Evolutionary conservation across 305 asterid species (phyloP), one percentile per base, ranked within the genome.

Genomic region (Solanum aculeatissimum): DNA sequence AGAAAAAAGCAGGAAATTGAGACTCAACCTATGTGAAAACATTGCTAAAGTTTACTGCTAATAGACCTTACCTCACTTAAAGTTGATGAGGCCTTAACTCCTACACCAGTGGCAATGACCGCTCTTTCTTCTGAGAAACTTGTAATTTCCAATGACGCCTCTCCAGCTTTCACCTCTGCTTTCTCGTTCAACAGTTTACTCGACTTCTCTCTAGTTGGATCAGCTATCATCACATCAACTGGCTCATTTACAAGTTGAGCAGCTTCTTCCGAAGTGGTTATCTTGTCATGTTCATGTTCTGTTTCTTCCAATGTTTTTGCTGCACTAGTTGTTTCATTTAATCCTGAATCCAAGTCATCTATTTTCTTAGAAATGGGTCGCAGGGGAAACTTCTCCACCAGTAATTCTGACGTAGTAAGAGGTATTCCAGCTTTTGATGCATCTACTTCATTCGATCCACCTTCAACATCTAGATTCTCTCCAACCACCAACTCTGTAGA

Each of bases 351-450:
- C 85, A 86, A 69, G 74, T 74, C 85, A 77, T 85, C 75, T 80
- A 86, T 75, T 72, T 86, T 82, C 84, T 57, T 85, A 51, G 92
- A 84, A 75, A 93, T 84, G 19, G 98, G 94, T 85, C 90, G 87
- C 58, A 91, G 49, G 6, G 98, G 98, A 89, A 95, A 95, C 74
- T 87, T 93, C 89, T 97, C 99, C 87, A 95, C 98, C 15, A 86
- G 88, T 83, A 91, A 87, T 80, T 89, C 90, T 21, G 92, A 80
- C 62, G 80, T 88, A 27, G n/a, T 60, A 58, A 27, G 86, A 84
- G 88, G 83, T 49, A 70, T 84, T 57, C 83, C 84, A 49, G 58
- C 72, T 82, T 87, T 72, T 62, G 88, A 89, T 83, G 86, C 80
- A 85, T 86, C 91, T n/a, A 80, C 51, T 40, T 88, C 81, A 75